These are phyloP conservation scores for Agaricus blazei DNA, from an alignment of 768 basidiomycete species.

Conservation along the genomic window DNA sequence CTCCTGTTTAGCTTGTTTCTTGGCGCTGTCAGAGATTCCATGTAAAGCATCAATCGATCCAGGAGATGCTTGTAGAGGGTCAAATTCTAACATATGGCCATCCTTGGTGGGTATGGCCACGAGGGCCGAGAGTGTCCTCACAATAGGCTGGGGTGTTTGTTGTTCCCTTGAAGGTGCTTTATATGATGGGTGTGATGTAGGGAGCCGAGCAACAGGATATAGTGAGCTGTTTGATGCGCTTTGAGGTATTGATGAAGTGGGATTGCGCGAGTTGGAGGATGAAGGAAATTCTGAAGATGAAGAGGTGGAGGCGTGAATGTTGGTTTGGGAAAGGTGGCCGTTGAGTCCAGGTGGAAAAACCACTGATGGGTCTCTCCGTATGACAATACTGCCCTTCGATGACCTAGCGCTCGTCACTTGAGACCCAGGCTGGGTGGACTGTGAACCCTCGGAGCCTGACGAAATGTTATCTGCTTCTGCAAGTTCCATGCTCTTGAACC, in stretches of 20 bases:
- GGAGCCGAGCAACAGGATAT: constrained; percentile 23
- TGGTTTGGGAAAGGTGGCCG: constrained; percentile 50
- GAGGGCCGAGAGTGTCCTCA: constrained; percentile 46
- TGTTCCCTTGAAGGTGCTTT: constrained; percentile 13
- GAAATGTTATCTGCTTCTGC: constrained; percentile 27
- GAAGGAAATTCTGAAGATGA: constrained; percentile 30
- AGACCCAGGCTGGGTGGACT: background rate
- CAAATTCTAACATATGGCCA: constrained; percentile 80
- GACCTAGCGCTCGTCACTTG: constrained; percentile 16
- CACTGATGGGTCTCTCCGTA: constrained; percentile 54
- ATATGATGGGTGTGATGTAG: constrained; percentile 19
- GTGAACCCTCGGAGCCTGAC: constrained; percentile 18
- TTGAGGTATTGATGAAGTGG: constrained; percentile 28
- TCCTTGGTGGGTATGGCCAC: constrained; percentile 79
- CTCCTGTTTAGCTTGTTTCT: constrained; percentile 76
- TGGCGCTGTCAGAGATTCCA: constrained; percentile 76
- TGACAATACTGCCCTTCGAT: constrained; percentile 55
- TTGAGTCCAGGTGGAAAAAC: constrained; percentile 23
- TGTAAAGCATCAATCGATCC: constrained; percentile 69
- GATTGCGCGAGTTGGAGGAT: constrained; percentile 38
- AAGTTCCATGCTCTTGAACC: constrained; percentile 45
- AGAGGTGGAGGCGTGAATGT: constrained; percentile 35
- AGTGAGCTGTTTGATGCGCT: constrained; percentile 12
- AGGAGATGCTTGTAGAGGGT: constrained; percentile 73
- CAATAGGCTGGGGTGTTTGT: constrained; percentile 32